Evolutionary conservation across 257 asterid species (phyloP), one percentile per base, ranked within the genome.

Genomic region (Solanum pinnatisectum): DNA sequence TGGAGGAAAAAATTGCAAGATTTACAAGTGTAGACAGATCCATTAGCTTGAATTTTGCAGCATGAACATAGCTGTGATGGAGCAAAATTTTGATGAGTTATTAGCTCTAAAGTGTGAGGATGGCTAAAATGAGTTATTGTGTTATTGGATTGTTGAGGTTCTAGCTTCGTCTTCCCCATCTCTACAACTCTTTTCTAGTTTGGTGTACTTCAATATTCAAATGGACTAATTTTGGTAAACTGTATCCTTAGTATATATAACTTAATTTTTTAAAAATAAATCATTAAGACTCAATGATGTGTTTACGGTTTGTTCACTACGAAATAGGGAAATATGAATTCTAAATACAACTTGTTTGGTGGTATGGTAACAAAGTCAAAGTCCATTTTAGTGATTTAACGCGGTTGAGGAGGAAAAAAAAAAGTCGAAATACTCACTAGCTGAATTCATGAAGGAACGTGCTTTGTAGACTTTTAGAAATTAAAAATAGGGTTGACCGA

Each of bases 1-100:
- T 94, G 96, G 37, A 95, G 97, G 85, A 90, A 91, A 74, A 56
- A 94, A 73, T 87, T 84, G 93, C 97, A 93, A 8, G 70, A 2
- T 10, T 89, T 89, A 91, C 97, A 95, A 9, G 90, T 71, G 88
- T 94, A 95, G 65, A 94, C 36, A 1, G 25, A 56, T 12, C 93
- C 94, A 7, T 90, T 84, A 52, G 88, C 89, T 3, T 86, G 52
- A 79, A 90, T 92, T 4, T 89, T 93, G 94, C 98, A 95, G 2
- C 90, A 95, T 72, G 95, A 86, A 86, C 98, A 95, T 10, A 30
- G 89, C 1, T 32, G 6, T 10, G 40, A 23, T 81, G 22, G 11
- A 35, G 84, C 82, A 60, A 68, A 88, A 27, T 72, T 67, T 84
- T 88, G 89, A 33, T 32, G 18, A 59, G 86, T 83, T 2, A 87